phyloP scores from a whole-genome alignment of 148 eudicot genomes.

The Camellia sinensis region DNA sequence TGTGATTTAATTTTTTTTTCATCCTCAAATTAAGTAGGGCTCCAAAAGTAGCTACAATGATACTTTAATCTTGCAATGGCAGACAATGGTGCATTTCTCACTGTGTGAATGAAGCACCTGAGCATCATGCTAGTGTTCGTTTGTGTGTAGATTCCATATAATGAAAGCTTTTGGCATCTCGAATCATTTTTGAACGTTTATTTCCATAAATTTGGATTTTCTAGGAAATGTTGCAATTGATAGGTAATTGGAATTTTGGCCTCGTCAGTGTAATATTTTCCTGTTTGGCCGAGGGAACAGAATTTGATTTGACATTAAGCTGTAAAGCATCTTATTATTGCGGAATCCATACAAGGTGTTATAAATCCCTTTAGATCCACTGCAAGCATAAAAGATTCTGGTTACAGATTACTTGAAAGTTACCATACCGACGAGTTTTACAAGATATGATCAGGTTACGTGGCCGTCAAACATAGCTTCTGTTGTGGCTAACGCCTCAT shows the following conservation, averaged over 20 bases:
- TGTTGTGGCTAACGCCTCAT: background rate
- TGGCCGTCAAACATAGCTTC: background rate
- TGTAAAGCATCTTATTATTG: background rate
- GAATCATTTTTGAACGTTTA: no score
- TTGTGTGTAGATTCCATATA: background rate
- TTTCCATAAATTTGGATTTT: background rate
- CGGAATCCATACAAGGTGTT: no score
- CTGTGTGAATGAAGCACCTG: constrained; percentile 44
- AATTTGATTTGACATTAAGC: background rate
- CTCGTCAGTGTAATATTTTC: background rate
- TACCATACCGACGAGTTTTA: no score
- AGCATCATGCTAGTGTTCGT: background rate
- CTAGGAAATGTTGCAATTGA: background rate
- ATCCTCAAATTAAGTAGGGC: no score
- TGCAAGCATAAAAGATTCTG: no score
- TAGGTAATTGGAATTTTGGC: background rate
- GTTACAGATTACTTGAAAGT: no score
- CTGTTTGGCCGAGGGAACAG: background rate
- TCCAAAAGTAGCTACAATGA: no score
- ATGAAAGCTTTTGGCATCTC: background rate
- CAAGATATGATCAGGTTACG: no score
- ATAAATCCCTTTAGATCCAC: no score
- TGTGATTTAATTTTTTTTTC: no score
- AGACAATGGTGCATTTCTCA: constrained; percentile 87
- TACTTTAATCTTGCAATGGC: constrained; percentile 31